These are phyloP conservation scores for Raphanus hybrid DNA, from an alignment of 441 rosid species.

Conservation along the genomic window DNA sequence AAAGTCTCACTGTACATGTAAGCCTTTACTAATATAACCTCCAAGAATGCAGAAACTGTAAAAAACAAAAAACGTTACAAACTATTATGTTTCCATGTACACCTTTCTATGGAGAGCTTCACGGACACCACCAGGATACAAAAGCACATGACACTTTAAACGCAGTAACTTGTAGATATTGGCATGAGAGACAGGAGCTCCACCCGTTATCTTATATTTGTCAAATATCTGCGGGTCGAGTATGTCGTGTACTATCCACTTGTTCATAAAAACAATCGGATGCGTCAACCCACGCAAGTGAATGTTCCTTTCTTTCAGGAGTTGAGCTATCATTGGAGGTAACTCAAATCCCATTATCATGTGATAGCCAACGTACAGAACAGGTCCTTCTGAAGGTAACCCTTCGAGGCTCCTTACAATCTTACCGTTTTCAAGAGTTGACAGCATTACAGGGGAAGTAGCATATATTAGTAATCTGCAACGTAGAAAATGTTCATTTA, in stretches of 20 bases:
- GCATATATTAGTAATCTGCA: constrained; percentile 41
- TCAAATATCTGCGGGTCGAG: constrained; percentile 43
- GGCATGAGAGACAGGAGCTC: constrained; percentile 59
- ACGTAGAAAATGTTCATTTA: neutral
- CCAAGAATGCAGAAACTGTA: neutral
- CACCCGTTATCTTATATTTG: constrained; percentile 59
- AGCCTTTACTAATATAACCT: too few relatives aligned
- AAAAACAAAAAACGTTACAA: neutral
- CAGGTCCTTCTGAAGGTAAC: constrained; percentile 70
- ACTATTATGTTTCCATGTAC: neutral
- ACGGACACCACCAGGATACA: constrained; percentile 76
- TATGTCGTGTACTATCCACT: constrained; percentile 26
- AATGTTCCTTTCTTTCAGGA: constrained; percentile 53
- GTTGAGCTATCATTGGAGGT: constrained; percentile 43
- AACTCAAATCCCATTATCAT: constrained; percentile 63
- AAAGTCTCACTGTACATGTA: too few relatives aligned
- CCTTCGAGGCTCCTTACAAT: constrained; percentile 64
- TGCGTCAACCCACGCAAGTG: constrained; percentile 69
- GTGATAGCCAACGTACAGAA: constrained; percentile 69
- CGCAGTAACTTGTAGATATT: constrained; percentile 61
- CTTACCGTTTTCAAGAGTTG: constrained; percentile 62
- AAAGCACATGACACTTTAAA: constrained; percentile 60
- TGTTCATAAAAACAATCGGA: constrained; percentile 55
- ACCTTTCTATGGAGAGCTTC: constrained; percentile 78
- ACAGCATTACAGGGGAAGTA: constrained; percentile 54